Conservation (phyloP, 345 rosid genomes). For the Viola odorata region DNA sequence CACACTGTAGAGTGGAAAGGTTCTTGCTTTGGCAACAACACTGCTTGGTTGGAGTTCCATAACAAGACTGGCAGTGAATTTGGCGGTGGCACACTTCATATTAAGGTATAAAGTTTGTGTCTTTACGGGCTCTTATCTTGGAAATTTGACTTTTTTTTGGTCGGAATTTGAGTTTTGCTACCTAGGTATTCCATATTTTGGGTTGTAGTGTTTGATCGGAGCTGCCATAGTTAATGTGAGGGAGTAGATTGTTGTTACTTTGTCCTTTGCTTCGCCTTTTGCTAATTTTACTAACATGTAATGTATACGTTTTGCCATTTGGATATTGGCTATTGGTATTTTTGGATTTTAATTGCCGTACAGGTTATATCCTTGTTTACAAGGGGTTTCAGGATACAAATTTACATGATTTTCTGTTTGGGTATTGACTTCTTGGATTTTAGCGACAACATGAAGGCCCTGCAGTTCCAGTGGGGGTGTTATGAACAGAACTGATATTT, state of each 20-base stretch:
- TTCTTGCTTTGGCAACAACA: constrained; percentile 73
- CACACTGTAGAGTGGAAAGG: constrained; percentile 67
- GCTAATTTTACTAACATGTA: too few species aligned
- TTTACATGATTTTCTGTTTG: neutral
- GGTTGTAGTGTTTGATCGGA: neutral
- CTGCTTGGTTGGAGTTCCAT: constrained; percentile 88
- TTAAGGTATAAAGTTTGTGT: constrained; percentile 41
- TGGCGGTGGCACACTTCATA: constrained; percentile 89
- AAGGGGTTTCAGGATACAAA: neutral
- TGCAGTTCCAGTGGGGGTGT: neutral
- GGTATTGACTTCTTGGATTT: constrained; percentile 5
- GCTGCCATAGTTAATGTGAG: too few species aligned
- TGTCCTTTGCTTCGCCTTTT: too few species aligned
- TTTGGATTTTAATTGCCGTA: too few species aligned
- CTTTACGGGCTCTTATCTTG: neutral
- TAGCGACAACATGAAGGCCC: neutral
- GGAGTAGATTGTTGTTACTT: too few species aligned
- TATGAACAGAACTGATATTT: neutral
- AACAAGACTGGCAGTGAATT: constrained; percentile 68
- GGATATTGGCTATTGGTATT: too few species aligned
- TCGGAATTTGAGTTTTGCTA: neutral
- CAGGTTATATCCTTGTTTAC: too few species aligned
- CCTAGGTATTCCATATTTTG: neutral
- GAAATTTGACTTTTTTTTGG: neutral
- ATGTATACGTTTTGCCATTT: too few species aligned